Evolutionary conservation across 371 early-diverging fungal genomes (phyloP).

Genomic region (Conidiobolus incongruus): DNA sequence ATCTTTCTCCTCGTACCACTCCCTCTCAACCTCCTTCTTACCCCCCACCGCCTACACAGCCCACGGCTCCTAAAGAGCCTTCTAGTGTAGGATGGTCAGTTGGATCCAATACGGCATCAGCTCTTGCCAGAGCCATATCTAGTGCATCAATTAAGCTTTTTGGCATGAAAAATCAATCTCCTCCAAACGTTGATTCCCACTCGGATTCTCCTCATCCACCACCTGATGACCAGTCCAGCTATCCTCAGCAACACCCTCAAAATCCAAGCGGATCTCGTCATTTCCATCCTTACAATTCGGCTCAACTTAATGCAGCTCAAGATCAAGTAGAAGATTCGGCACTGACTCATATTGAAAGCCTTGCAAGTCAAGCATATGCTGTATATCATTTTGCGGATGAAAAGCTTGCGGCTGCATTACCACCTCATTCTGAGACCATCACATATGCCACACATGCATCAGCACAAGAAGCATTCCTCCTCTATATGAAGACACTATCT

Average conservation of each 20-base stretch:
- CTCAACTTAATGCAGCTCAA: conserved; percentile 7
- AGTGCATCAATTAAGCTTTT: conserved; percentile 30
- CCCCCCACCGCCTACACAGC: conserved; percentile 7
- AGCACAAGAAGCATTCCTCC: background rate
- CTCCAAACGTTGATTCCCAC: conserved; percentile 8
- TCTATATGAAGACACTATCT: background rate
- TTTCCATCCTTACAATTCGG: too few relatives aligned
- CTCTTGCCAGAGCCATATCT: conserved; percentile 29
- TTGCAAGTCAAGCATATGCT: conserved; percentile 36
- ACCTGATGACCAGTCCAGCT: background rate
- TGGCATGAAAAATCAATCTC: conserved; percentile 22
- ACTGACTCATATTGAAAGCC: conserved; percentile 24
- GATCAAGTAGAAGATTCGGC: too few relatives aligned
- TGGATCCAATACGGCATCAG: conserved; percentile 17
- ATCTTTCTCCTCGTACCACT: background rate
- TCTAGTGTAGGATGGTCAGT: conserved; percentile 9
- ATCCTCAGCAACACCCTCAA: too few relatives aligned
- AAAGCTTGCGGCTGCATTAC: conserved; percentile 17
- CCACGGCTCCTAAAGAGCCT: conserved; percentile 6
- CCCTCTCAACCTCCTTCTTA: conserved; percentile 8
- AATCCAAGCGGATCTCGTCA: too few relatives aligned
- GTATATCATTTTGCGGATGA: conserved; percentile 31
- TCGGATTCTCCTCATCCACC: background rate
- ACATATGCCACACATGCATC: conserved; percentile 1
- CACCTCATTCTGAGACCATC: conserved; percentile 6